These are phyloP conservation scores for Phytophthora sp. DNA, from an alignment of 352 stramenopile species.

Conservation along the genomic window DNA sequence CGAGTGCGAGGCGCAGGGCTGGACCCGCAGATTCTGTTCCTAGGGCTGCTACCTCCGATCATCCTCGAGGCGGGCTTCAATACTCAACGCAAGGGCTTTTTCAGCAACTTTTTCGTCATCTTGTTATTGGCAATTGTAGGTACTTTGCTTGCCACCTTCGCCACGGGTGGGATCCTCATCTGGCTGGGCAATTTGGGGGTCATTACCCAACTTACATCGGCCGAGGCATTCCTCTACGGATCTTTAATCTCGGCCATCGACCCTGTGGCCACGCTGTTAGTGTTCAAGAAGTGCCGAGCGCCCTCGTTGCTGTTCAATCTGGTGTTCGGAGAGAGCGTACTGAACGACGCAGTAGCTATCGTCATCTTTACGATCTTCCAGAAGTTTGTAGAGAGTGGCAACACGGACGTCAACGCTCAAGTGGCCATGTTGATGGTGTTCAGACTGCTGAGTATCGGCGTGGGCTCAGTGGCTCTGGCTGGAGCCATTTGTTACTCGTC, in stretches of 20 bases:
- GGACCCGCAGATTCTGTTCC: slow-evolving; percentile 70
- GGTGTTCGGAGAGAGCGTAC: slow-evolving; percentile 92
- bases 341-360: slow-evolving; percentile 92
- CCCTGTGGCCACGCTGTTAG: slow-evolving; percentile 89
- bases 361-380: slow-evolving; percentile 81
- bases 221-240: slow-evolving; percentile 90
- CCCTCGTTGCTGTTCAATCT: slow-evolving; percentile 92
- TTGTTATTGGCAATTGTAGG: slow-evolving; percentile 53
- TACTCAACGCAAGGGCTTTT: slow-evolving; percentile 69
- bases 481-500: slow-evolving; percentile 65
- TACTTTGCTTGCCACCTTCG: slow-evolving; percentile 56
- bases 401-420: slow-evolving; percentile 45
- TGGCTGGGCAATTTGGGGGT: slow-evolving; percentile 48
- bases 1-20: slow-evolving; percentile 51
- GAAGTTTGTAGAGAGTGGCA: slow-evolving; percentile 59
- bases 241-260: slow-evolving; percentile 93
- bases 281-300: slow-evolving; percentile 88
- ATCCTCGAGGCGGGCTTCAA: slow-evolving; percentile 73
- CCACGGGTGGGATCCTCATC: slow-evolving; percentile 55
- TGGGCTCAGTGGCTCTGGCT: slow-evolving; percentile 55
- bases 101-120: slow-evolving; percentile 56
- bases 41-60: slow-evolving; percentile 65
- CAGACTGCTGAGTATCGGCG: slow-evolving; percentile 52
- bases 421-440: slow-evolving; percentile 47
- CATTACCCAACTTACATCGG: slow-evolving; percentile 73